Evolutionary conservation across 2,329 filamentous ascomycete species (phyloP).

Genomic region (Aureobasidium sp.): DNA sequence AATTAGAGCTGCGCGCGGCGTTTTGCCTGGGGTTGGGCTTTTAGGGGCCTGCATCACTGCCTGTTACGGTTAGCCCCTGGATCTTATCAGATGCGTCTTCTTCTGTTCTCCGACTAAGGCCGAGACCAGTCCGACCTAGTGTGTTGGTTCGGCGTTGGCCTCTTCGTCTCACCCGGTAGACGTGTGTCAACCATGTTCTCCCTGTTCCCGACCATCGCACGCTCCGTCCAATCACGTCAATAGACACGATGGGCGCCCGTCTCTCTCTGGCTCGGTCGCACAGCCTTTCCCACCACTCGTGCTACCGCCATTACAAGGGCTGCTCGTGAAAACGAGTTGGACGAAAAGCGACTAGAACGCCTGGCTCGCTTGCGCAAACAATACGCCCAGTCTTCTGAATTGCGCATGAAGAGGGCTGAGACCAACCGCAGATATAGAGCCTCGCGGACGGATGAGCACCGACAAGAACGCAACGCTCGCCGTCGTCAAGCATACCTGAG

Average conservation of each 20-base stretch:
- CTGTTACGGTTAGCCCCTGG: not conserved
- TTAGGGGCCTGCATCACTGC: not conserved
- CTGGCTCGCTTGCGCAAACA: not conserved
- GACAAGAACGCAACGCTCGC: no score
- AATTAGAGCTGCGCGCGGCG: constrained; percentile 8
- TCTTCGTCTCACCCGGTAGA: no score
- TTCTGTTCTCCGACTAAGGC: not conserved
- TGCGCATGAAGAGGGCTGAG: not conserved
- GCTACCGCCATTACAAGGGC: not conserved
- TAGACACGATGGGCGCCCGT: not conserved
- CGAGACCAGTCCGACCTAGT: not conserved
- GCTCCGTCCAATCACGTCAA: not conserved
- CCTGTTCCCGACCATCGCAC: not conserved
- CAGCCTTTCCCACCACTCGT: not conserved
- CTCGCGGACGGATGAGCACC: no score
- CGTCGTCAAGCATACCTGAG: no score
- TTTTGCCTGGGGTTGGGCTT: not conserved
- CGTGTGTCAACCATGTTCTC: not conserved
- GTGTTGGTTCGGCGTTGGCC: not conserved
- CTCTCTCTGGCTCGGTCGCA: not conserved
- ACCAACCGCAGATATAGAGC: no score
- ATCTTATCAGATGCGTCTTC: not conserved
- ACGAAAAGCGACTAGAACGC: not conserved
- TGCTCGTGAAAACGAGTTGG: not conserved
- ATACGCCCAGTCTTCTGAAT: not conserved